A percentile compares a stretch with the other conserved stretches of the same genome.
These are phyloP conservation scores for Rhizophagus prolifer DNA, from an alignment of 192 early-diverging fungal genomes.

Conservation along the genomic window DNA sequence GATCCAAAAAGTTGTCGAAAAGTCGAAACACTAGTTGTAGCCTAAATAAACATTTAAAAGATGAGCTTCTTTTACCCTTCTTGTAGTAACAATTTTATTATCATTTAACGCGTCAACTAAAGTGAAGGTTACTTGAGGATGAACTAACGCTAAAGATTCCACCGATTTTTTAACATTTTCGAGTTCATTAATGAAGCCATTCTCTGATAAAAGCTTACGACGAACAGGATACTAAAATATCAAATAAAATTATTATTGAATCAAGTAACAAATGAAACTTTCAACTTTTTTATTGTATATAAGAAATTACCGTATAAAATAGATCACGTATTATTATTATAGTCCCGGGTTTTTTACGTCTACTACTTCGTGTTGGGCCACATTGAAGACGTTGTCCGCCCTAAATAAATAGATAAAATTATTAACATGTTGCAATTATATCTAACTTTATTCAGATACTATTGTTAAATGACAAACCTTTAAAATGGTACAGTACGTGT, in stretches of 20 bases:
- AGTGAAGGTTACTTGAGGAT: slow-evolving; percentile 41
- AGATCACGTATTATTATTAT: slow-evolving; percentile 61
- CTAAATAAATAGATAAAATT: slow-evolving; percentile 31
- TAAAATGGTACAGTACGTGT: slow-evolving; percentile 42
- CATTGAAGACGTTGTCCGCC: slow-evolving; percentile 49
- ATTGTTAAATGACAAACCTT: slow-evolving; percentile 34
- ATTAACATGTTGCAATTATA: not conserved
- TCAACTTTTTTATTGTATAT: not conserved
- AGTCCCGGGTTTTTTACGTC: slow-evolving; percentile 51
- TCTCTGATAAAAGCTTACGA: slow-evolving; percentile 44
- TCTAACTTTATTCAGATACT: not conserved
- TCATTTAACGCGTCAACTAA: slow-evolving; percentile 39
- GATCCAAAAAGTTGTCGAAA: slow-evolving; percentile 57
- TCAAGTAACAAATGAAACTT: not conserved
- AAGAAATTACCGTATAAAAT: slow-evolving; percentile 61
- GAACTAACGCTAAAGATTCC: slow-evolving; percentile 49
- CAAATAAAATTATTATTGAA: not conserved
- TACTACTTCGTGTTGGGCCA: slow-evolving; percentile 39
- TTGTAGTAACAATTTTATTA: slow-evolving; percentile 35
- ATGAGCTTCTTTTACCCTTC: slow-evolving; percentile 25
- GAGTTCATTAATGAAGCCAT: slow-evolving; percentile 38
- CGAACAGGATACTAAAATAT: slow-evolving; percentile 56
- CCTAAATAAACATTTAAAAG: slow-evolving; percentile 17
- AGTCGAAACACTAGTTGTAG: slow-evolving; percentile 32
- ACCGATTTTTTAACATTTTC: slow-evolving; percentile 52